phyloP scores from a whole-genome alignment of 768 basidiomycete genomes.

The Termitomyces heimii region DNA sequence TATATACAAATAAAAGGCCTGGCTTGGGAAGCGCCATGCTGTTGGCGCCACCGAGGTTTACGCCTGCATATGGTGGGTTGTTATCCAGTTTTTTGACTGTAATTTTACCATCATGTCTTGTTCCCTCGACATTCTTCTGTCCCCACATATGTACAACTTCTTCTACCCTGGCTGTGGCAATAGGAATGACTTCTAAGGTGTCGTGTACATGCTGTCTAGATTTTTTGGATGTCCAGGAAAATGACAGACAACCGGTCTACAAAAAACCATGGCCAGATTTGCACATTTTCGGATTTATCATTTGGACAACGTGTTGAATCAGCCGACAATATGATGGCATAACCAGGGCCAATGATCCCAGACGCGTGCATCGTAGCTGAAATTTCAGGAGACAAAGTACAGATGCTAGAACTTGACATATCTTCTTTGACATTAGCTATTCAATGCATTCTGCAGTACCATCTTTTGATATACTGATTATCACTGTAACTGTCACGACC shows the following conservation, averaged over 20 bases:
- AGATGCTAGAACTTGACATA: not conserved
- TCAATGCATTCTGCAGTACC: not conserved
- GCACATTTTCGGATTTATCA: not conserved
- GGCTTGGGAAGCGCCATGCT: not conserved
- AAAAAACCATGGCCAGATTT: not conserved
- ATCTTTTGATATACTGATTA: not conserved
- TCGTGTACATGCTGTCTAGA: not conserved
- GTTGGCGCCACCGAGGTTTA: not conserved
- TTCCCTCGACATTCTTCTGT: not conserved
- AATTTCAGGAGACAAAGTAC: not conserved
- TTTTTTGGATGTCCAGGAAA: not conserved
- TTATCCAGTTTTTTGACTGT: not conserved
- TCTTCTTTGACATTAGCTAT: not conserved
- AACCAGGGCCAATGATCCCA: not conserved
- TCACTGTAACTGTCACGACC: too few species aligned
- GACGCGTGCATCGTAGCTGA: not conserved
- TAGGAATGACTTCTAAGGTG: not conserved
- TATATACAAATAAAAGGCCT: conserved; percentile 20
- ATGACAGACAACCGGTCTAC: not conserved
- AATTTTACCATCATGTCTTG: not conserved
- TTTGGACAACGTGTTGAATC: not conserved
- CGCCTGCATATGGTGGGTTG: too few species aligned
- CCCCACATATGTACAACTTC: not conserved
- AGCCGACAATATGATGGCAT: not conserved
- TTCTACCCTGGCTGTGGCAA: not conserved